Evolutionary conservation across 2,329 filamentous ascomycete genomes (phyloP), one percentile per base, ranked within the genome.

Genomic region (Fusarium phyllophilum): DNA sequence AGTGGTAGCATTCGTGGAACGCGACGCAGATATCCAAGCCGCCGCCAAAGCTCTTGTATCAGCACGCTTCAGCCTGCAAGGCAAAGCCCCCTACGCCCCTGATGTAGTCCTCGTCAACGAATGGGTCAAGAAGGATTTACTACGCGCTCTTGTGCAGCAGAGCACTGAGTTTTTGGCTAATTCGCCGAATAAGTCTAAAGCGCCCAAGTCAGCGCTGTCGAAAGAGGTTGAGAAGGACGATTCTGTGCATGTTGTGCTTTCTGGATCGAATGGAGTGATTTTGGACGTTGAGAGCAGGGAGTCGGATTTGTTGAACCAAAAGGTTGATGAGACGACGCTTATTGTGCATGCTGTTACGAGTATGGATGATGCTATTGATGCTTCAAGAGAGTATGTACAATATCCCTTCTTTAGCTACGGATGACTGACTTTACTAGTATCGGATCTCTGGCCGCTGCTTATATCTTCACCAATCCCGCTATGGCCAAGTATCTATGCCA

Each of bases 81-180:
- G 75, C 5, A 76, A 64, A 48, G 69, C 75, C 1, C 68, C 75
- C 0, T 77, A 77, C 26, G 75, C 75, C 0, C 75, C 75, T 14
- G 75, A 77, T 4, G 51, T 77, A 1, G 71, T 77, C 0, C 56
- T 76, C 0, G 75, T 77, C 2, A 77, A 77, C 6, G 75, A 77
- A 22, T 77, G 67, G 62, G 71, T 76, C 8, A 77, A 76, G 48
- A 77, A 74, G 17, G 75, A 77, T 8, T 33, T 77, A 8, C n/a
- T 75, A 6, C 44, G 69, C 0, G 66, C 72, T 3, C 67, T 74
- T 2, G 62, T 74, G 0, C 72, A 72, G 9, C 62, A 74, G 11
- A 72, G 59, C 8, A 74, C 72, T 1, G 62, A 72, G 4, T 65
- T 72, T 1, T 11, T 72, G 0, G 42, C 67, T 0, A 57, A 39